These are phyloP conservation scores for Aphanoascus verrucosus DNA, from an alignment of 2,329 filamentous ascomycete species.

Conservation along the genomic window DNA sequence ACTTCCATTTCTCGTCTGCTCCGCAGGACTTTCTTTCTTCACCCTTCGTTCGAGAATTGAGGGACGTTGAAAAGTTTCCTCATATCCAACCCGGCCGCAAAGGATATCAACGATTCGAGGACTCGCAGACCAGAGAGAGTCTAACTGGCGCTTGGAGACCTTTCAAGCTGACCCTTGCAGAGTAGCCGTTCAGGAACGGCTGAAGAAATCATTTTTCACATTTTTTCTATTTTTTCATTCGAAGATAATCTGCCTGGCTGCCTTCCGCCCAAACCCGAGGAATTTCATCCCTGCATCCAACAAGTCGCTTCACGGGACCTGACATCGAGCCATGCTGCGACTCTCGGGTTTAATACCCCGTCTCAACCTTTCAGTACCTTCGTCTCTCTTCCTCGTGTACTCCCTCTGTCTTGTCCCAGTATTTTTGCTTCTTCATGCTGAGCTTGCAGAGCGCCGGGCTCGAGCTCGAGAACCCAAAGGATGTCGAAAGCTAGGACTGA, in stretches of 20 bases:
- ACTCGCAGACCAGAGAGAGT: no score
- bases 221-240: neutral
- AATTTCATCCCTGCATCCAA: neutral
- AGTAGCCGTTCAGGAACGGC: neutral
- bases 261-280: no score
- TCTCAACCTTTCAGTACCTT: constrained; percentile 12
- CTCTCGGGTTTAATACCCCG: constrained; percentile 13
- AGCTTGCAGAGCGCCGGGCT: constrained; percentile 3
- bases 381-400: constrained; percentile 15
- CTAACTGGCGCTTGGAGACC: no score
- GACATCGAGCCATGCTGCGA: constrained; percentile 17
- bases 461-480: constrained; percentile 33
- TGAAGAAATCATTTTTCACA: neutral
- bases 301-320: neutral
- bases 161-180: no score
- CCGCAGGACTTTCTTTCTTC: no score
- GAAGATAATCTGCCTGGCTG: neutral
- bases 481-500: constrained; percentile 44
- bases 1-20: no score
- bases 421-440: constrained; percentile 10
- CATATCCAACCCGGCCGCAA: no score
- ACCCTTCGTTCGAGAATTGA: no score
- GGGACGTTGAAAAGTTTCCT: no score
- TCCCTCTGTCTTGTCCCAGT: constrained; percentile 14
- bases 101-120: no score